Conservation (phyloP, 345 rosid species). For the Cochlearia excelsa region DNA sequence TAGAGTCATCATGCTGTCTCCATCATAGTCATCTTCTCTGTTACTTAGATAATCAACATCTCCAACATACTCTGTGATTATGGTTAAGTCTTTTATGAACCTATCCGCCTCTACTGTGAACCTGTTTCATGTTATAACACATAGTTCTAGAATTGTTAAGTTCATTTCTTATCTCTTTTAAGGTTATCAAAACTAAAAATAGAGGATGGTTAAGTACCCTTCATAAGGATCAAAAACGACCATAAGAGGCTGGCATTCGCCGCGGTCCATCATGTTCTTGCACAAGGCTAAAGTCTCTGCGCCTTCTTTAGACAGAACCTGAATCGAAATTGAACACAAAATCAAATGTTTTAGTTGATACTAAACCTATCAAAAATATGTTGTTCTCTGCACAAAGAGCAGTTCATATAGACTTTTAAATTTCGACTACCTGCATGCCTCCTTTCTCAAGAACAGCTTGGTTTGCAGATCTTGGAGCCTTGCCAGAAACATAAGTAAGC, state of each 20-base stretch:
- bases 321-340: slow-evolving; percentile 12
- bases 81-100: slow-evolving; percentile 73
- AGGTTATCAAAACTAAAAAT: background rate
- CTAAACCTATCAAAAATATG: background rate
- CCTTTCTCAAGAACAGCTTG: slow-evolving; percentile 63
- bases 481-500: slow-evolving; percentile 62
- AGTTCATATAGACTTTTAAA: background rate
- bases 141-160: background rate
- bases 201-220: slow-evolving; percentile 51
- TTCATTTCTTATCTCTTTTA: background rate
- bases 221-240: slow-evolving; percentile 75
- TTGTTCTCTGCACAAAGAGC: slow-evolving; percentile 1
- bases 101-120: slow-evolving; percentile 88
- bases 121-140: slow-evolving; percentile 41
- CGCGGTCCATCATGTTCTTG: slow-evolving; percentile 70
- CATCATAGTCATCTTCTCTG: slow-evolving; percentile 69
- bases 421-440: slow-evolving; percentile 77
- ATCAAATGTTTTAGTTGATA: background rate
- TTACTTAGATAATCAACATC: slow-evolving; percentile 83
- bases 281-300: slow-evolving; percentile 67
- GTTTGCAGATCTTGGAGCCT: slow-evolving; percentile 72
- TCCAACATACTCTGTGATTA: slow-evolving; percentile 83
- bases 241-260: slow-evolving; percentile 85
- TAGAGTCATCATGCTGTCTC: slow-evolving; percentile 97
- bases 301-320: slow-evolving; percentile 79